A percentile compares a stretch with the other conserved stretches of the same genome.
Conservation (phyloP, 2,329 filamentous ascomycete genomes). For the Botrytis aclada region DNA sequence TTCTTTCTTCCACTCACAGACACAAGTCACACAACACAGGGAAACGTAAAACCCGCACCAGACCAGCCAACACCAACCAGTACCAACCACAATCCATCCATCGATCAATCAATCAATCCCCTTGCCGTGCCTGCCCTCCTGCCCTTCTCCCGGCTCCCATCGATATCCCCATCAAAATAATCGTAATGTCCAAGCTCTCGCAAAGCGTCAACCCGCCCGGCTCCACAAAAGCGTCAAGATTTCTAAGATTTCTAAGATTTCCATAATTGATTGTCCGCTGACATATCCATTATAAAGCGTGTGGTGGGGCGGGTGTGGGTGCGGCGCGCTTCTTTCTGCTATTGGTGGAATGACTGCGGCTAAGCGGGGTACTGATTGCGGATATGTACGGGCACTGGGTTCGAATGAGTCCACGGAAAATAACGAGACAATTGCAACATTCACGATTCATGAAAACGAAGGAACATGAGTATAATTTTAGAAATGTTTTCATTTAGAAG, state of each 20-base stretch:
- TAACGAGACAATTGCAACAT: background rate
- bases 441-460: background rate
- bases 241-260: background rate
- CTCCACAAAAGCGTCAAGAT: background rate
- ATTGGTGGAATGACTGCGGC: background rate
- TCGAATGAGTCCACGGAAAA: background rate
- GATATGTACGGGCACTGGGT: background rate
- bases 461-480: background rate
- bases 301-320: background rate
- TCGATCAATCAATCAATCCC: no score
- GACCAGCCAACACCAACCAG: no score
- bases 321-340: background rate
- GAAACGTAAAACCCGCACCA: no score
- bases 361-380: background rate
- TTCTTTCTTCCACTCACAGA: no score
- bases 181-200: background rate
- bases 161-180: background rate
- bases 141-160: no score
- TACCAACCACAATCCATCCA: no score
- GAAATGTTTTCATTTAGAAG: background rate
- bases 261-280: background rate
- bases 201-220: background rate
- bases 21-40: no score
- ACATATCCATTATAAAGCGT: background rate
- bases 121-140: no score